Evolutionary conservation across 768 basidiomycete genomes (phyloP).

Genomic region (Panaeolus cyanescens): DNA sequence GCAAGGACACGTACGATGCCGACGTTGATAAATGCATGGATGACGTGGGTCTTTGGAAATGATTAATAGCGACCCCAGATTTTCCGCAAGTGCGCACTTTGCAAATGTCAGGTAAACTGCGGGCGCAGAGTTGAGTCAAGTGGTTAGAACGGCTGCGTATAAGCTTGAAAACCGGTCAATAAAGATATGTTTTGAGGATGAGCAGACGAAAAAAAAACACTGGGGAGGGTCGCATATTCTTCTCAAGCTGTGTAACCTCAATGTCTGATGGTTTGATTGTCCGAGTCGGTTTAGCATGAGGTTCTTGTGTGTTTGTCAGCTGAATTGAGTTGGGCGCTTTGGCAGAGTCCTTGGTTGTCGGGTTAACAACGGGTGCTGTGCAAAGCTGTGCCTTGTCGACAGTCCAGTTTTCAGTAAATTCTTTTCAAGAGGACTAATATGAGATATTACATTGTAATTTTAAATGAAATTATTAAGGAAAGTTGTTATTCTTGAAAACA

Average conservation of each 20-base stretch:
- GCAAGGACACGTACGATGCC: not conserved
- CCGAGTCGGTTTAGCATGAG: no score
- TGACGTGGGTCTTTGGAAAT: constrained; percentile 10
- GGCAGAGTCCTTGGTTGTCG: not conserved
- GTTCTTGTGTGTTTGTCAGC: no score
- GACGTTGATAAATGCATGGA: not conserved
- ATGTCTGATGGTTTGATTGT: no score
- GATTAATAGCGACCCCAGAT: not conserved
- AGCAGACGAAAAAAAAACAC: no score
- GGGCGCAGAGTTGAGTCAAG: not conserved
- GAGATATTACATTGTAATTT: no score
- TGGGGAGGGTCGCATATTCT: no score
- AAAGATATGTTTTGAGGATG: no score
- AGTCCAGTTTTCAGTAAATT: not conserved
- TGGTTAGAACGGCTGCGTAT: not conserved
- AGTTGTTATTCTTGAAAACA: no score
- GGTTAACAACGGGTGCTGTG: not conserved
- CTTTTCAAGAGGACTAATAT: constrained; percentile 9
- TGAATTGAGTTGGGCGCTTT: not conserved
- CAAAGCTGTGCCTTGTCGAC: not conserved
- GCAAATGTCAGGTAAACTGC: not conserved
- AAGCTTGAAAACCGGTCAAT: no score
- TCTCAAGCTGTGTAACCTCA: no score
- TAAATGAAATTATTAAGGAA: no score
- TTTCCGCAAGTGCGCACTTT: not conserved